Conservation (phyloP, 2,329 filamentous ascomycete genomes). For the Graphilbum ipis-grandicollis region DNA sequence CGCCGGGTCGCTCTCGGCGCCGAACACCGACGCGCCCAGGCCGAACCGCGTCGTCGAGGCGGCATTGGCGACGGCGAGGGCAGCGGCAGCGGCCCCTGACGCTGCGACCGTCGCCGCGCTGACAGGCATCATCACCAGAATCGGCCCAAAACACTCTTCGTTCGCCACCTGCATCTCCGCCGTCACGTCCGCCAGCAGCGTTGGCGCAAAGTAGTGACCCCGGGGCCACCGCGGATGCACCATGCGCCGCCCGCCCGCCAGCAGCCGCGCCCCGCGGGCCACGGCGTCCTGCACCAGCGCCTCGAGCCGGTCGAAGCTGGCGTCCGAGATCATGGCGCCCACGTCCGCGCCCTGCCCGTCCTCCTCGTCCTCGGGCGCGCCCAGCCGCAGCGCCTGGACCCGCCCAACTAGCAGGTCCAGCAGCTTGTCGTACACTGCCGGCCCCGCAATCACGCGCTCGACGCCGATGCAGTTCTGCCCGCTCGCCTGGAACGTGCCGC, state of each 20-base stretch:
- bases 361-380: conserved; percentile 22
- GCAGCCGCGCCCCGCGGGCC: conserved; percentile 56
- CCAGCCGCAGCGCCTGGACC: conserved; percentile 58
- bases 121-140: conserved; percentile 74
- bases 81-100: too few relatives aligned
- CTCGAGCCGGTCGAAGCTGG: conserved; percentile 61
- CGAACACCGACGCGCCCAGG: conserved; percentile 80
- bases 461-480: conserved; percentile 98
- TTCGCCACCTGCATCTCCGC: conserved; percentile 73
- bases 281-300: conserved; percentile 62
- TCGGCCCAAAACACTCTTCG: conserved; percentile 81
- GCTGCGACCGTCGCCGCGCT: conserved; percentile 35
- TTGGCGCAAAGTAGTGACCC: conserved; percentile 87
- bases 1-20: conserved; percentile 34
- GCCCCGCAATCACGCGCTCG: conserved; percentile 73
- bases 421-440: conserved; percentile 58
- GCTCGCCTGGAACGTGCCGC: conserved; percentile 85
- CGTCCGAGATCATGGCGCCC: conserved; percentile 75
- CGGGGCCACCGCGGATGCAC: conserved; percentile 54
- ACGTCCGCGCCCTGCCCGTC: conserved; percentile 37
- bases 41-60: conserved; percentile 50
- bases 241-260: conserved; percentile 61
- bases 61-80: conserved; percentile 66
- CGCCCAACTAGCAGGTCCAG: conserved; percentile 54
- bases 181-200: conserved; percentile 78